Conservation (phyloP, 2,329 filamentous ascomycete genomes). For the Periglandula ipomoeae region DNA sequence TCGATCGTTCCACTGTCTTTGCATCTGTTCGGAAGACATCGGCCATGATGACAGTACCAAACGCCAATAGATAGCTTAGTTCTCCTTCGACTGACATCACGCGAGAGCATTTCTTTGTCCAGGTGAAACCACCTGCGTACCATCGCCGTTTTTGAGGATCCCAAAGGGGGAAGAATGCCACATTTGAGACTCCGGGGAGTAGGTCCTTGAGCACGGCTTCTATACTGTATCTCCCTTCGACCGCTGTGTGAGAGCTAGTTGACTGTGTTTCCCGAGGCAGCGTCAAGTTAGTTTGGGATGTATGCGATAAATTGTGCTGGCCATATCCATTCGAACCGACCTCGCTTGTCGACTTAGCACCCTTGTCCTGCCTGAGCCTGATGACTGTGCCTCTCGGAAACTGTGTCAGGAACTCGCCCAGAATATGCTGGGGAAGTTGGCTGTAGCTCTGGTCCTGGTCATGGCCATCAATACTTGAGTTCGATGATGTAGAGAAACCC, state of each 20-base stretch:
- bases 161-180: conserved; percentile 41
- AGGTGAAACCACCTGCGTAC: conserved; percentile 40
- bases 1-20: conserved; percentile 33
- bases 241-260: neutral
- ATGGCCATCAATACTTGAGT: conserved; percentile 25
- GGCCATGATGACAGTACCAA: conserved; percentile 46
- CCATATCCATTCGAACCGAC: neutral
- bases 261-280: neutral
- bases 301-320: neutral
- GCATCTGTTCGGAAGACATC: conserved; percentile 40
- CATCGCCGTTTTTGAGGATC: conserved; percentile 35
- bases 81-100: conserved; percentile 37
- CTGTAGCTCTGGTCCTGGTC: conserved; percentile 4
- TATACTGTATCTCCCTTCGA: neutral
- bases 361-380: neutral
- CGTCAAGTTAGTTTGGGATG: neutral
- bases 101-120: conserved; percentile 33
- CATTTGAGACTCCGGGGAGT: conserved; percentile 34
- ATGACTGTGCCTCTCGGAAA: conserved; percentile 5
- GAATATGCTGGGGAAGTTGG: conserved; percentile 1
- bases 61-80: conserved; percentile 40
- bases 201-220: conserved; percentile 19
- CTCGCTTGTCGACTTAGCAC: neutral
- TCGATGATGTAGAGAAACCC: conserved; percentile 27
- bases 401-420: conserved; percentile 3